Percentiles rank a stretch among this genome's conserved stretches.
phyloP scores from a whole-genome alignment of 2,329 filamentous ascomycete species.

The Diaporthe capsici region DNA sequence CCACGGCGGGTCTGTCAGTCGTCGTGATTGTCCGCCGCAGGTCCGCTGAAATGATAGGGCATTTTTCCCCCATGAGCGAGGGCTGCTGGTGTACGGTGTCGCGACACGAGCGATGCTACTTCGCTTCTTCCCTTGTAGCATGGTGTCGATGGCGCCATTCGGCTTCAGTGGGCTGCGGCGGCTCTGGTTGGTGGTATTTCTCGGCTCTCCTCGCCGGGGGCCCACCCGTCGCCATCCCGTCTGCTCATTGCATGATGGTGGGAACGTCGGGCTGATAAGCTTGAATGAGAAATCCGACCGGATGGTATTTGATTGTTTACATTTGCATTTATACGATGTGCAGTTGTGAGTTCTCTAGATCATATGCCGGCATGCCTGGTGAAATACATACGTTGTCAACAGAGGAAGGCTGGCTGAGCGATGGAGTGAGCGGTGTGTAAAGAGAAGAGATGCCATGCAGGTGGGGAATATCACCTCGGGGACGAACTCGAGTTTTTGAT shows the following conservation, averaged over 20 bases:
- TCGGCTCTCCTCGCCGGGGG: not conserved
- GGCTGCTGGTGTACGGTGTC: not conserved
- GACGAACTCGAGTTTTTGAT: not conserved
- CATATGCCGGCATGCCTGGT: not conserved
- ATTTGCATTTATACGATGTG: not conserved
- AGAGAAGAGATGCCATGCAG: not conserved
- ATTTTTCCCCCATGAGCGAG: not conserved
- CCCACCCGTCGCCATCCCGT: slow-evolving; percentile 31
- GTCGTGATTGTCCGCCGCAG: not conserved
- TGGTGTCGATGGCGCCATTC: slow-evolving; percentile 37
- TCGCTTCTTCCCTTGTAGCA: not conserved
- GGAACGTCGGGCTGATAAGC: slow-evolving; percentile 11
- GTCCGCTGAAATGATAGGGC: not conserved
- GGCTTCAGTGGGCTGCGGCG: not conserved
- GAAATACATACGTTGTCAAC: not conserved
- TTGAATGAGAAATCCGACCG: not conserved
- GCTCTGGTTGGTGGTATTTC: slow-evolving; percentile 9
- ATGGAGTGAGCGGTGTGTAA: not conserved
- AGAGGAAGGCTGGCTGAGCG: not conserved
- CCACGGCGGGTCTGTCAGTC: not conserved
- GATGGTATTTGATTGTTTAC: not conserved
- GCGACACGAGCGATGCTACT: slow-evolving; percentile 26
- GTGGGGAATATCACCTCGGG: not conserved
- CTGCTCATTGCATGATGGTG: slow-evolving; percentile 27
- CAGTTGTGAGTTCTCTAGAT: not conserved